Evolutionary conservation across 306 rosid genomes (phyloP).

Genomic region (Malus sylvestris): DNA sequence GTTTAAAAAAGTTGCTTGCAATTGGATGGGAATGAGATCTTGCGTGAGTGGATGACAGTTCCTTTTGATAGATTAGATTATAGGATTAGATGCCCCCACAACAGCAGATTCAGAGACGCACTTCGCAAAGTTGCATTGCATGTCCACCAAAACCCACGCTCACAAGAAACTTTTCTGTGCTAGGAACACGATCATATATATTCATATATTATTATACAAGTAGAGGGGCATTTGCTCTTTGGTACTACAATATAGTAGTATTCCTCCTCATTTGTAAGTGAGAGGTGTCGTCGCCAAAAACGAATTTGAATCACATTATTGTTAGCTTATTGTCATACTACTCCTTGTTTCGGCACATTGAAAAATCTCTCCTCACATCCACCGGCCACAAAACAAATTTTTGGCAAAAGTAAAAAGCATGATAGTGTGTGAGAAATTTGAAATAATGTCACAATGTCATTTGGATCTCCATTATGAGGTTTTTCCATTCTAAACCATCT

Average conservation of each 20-base stretch:
- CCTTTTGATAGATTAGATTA: not conserved
- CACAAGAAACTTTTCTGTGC: no score
- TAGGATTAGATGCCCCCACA: not conserved
- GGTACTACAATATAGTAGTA: no score
- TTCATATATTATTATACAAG: no score
- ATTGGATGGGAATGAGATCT: not conserved
- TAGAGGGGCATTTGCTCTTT: no score
- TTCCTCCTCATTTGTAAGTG: accelerated
- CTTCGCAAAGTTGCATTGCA: not conserved
- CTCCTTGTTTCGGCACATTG: no score
- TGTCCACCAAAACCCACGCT: not conserved
- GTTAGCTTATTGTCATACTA: accelerated
- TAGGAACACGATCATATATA: no score
- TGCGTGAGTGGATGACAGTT: constrained; percentile 51
- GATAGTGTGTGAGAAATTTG: no score
- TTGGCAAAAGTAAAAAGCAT: not conserved
- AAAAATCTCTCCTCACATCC: not conserved
- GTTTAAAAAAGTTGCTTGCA: not conserved
- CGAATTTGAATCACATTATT: no score
- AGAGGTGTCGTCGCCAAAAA: accelerated
- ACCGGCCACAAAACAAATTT: not conserved
- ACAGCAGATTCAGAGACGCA: not conserved
- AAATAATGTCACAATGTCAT: no score
- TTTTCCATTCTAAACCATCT: not conserved
- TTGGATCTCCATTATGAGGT: not conserved